Conservation (phyloP, 2,329 filamentous ascomycete genomes). For the Fusarium pseudocircinatum region DNA sequence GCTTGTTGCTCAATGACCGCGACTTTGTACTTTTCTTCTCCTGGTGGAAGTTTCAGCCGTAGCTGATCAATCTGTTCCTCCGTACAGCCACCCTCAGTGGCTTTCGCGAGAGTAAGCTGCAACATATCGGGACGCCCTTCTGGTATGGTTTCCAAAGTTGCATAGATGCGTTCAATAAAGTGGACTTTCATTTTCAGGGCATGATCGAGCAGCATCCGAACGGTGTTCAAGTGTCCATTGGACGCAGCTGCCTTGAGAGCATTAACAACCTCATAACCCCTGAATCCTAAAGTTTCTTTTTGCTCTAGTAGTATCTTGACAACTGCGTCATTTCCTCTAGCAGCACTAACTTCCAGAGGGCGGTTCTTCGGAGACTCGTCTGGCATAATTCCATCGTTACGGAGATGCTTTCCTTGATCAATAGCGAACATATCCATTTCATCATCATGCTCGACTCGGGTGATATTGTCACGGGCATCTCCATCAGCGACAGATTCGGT, state of each 20-base stretch:
- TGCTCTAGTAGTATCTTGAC: not conserved
- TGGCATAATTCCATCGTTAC: not conserved
- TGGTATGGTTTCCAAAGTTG: not conserved
- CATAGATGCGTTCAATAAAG: not conserved
- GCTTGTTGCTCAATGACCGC: not conserved
- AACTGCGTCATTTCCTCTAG: not conserved
- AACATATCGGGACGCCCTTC: not conserved
- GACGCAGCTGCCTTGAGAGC: not conserved
- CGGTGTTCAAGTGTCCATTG: not conserved
- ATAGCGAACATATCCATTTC: not conserved
- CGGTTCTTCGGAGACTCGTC: not conserved
- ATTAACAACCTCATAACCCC: not conserved
- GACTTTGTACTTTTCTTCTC: not conserved
- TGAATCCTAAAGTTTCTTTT: not conserved
- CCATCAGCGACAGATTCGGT: rapidly evolving
- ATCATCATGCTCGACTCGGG: not conserved
- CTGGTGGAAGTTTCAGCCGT: not conserved
- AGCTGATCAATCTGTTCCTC: not conserved
- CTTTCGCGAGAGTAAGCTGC: not conserved
- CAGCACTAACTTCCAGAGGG: not conserved
- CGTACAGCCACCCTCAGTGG: not conserved
- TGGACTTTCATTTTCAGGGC: not conserved
- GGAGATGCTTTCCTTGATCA: no score
- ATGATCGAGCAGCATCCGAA: not conserved
- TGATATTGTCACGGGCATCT: not conserved